Percentiles rank a stretch among this genome's conserved stretches.
Conservation (phyloP, 192 early-diverging fungal genomes). For the Podila clonocystis region DNA sequence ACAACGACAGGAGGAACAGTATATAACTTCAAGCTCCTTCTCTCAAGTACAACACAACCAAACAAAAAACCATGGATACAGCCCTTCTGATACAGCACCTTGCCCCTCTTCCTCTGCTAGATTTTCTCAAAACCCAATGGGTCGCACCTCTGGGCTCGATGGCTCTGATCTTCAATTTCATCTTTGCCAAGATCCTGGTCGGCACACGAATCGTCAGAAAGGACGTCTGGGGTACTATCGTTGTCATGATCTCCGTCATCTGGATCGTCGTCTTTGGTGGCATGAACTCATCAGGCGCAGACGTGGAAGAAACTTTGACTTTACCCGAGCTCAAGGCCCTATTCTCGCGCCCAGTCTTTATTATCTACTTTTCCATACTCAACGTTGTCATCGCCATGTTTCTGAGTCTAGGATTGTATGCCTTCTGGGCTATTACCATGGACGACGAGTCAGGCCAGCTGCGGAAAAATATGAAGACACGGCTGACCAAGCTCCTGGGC, state of each 20-base stretch:
- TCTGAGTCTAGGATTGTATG: slow-evolving; percentile 55
- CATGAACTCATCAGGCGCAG: slow-evolving; percentile 56
- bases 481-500: slow-evolving; percentile 19
- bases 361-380: slow-evolving; percentile 62
- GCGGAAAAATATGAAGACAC: slow-evolving; percentile 39
- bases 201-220: slow-evolving; percentile 60
- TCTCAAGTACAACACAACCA: too few relatives aligned
- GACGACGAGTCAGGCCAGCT: slow-evolving; percentile 35
- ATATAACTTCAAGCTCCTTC: too few relatives aligned
- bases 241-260: slow-evolving; percentile 63
- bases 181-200: slow-evolving; percentile 69
- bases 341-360: slow-evolving; percentile 57
- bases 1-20: too few relatives aligned
- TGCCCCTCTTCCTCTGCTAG: slow-evolving; percentile 28
- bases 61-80: too few relatives aligned
- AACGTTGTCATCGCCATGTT: slow-evolving; percentile 55
- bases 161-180: slow-evolving; percentile 68
- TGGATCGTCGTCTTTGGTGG: slow-evolving; percentile 70
- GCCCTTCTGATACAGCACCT: not conserved
- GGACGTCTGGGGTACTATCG: slow-evolving; percentile 64
- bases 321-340: slow-evolving; percentile 58
- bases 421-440: slow-evolving; percentile 52
- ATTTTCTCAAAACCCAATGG: slow-evolving; percentile 72
- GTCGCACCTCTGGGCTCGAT: slow-evolving; percentile 66
- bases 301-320: slow-evolving; percentile 61